These are phyloP conservation scores for Monilinia vaccinii-corymbosi DNA, from an alignment of 2,329 filamentous ascomycete genomes.

Conservation along the genomic window DNA sequence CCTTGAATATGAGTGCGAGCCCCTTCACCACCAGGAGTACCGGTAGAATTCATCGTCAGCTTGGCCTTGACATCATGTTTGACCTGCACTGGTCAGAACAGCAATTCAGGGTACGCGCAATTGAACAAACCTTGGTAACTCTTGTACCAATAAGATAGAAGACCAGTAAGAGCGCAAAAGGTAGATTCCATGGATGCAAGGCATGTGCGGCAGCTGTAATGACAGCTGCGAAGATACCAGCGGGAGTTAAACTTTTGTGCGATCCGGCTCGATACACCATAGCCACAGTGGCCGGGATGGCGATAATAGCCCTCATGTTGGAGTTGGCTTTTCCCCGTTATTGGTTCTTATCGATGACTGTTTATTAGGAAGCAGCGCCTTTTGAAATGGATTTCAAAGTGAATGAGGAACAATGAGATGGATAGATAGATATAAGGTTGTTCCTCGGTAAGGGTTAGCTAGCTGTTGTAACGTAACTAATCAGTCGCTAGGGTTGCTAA, in stretches of 20 bases:
- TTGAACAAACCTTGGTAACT: slow-evolving; percentile 64
- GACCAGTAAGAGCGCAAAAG: slow-evolving; percentile 71
- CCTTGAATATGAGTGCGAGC: slow-evolving; percentile 77
- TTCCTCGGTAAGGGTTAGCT: no score
- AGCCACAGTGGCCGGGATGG: slow-evolving; percentile 47
- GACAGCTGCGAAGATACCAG: slow-evolving; percentile 62
- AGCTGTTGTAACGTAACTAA: no score
- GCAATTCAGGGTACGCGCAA: background rate
- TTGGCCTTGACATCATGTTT: slow-evolving; percentile 80
- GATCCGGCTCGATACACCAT: slow-evolving; percentile 60
- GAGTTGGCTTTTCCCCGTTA: no score
- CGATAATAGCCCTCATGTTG: slow-evolving; percentile 48
- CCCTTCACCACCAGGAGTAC: slow-evolving; percentile 68
- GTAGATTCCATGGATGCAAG: slow-evolving; percentile 87
- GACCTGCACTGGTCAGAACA: slow-evolving; percentile 42
- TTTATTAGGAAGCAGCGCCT: background rate
- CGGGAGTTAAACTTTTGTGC: slow-evolving; percentile 68
- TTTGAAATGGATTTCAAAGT: background rate
- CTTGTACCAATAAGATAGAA: slow-evolving; percentile 83
- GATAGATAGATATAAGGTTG: no score
- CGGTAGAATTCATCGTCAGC: slow-evolving; percentile 69
- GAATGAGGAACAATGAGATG: background rate
- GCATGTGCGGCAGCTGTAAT: slow-evolving; percentile 73
- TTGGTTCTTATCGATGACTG: background rate
- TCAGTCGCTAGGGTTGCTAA: no score